Percentiles rank a stretch among this genome's conserved stretches.
Conservation (phyloP, 2,329 filamentous ascomycete genomes). For the Bretziella fagacearum region DNA sequence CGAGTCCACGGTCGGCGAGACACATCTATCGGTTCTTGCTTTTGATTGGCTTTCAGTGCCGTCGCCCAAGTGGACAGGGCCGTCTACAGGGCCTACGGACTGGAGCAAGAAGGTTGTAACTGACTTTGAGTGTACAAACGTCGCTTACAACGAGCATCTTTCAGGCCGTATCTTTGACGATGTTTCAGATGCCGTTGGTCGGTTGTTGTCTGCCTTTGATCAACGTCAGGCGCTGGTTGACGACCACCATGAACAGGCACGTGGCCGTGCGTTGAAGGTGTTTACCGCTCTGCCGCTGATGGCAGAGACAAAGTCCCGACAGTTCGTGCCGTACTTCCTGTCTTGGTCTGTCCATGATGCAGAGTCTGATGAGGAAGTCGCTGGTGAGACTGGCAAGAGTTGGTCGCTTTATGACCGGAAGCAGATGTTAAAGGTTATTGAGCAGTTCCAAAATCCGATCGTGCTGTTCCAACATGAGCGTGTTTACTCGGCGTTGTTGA, state of each 20-base stretch:
- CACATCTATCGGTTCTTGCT: slow-evolving; percentile 50
- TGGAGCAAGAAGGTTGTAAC: slow-evolving; percentile 32
- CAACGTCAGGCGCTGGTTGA: slow-evolving; percentile 40
- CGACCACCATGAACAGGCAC: slow-evolving; percentile 37
- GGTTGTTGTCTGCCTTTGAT: slow-evolving; percentile 48
- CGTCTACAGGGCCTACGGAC: slow-evolving; percentile 22
- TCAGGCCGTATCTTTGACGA: slow-evolving; percentile 35
- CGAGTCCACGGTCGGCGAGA: slow-evolving; percentile 53
- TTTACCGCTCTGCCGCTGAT: slow-evolving; percentile 55
- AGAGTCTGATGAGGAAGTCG: slow-evolving; percentile 20
- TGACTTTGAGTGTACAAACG: slow-evolving; percentile 73
- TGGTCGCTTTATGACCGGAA: slow-evolving; percentile 75
- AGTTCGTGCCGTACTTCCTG: slow-evolving; percentile 71
- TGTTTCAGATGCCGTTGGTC: slow-evolving; percentile 35
- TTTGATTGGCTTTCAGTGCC: slow-evolving; percentile 59
- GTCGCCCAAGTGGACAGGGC: slow-evolving; percentile 36
- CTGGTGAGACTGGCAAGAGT: slow-evolving; percentile 27
- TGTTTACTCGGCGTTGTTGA: slow-evolving; percentile 59
- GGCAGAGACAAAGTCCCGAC: slow-evolving; percentile 72
- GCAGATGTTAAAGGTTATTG: slow-evolving; percentile 62
- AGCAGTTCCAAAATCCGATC: slow-evolving; percentile 71
- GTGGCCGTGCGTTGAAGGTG: slow-evolving; percentile 65
- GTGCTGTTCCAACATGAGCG: slow-evolving; percentile 63
- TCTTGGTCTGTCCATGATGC: slow-evolving; percentile 52
- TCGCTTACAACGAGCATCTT: slow-evolving; percentile 39